Base-by-base conservation (phyloP, 495 filamentous ascomycete genomes). In the Aspergillus conjunctus region DNA sequence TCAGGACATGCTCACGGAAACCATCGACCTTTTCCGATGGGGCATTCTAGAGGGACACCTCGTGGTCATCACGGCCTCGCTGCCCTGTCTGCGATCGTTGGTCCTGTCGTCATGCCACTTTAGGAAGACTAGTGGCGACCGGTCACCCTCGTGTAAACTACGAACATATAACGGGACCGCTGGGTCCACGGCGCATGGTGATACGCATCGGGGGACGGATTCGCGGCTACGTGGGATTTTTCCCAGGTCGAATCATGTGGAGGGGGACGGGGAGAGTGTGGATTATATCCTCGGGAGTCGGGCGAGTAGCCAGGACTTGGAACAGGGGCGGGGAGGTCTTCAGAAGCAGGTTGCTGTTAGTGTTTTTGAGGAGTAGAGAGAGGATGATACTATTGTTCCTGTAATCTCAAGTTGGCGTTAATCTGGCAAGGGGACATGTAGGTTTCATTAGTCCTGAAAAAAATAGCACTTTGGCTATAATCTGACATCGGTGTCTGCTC, bases 61-160 rank as follows among this genome's bases (percentile, higher is more conserved):
- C 22, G 46, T 58, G 31, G 37, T 58, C 31, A 39, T 58, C 45
- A 58, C 55, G 0, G 30, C 45, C 45, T 58, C 55, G 12, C 18
- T 58, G n/a, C 55, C 55, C n/a, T 58, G 55, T 20, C 33, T 58
- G 15, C 55, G 55, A 11, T 50, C 55, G 10, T 26, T 58, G 30
- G 14, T 51, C 1, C 34, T 58, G 17, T 31, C 44, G 7, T 58
- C 45, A 6, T 32, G 51, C 18, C 55, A n/a, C n/a, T 46, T n/a
- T 0, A 1, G 20, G 44, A 46, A 46, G 44, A 20, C 12, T 4
- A 20, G 1, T 20, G 11, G 44, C 20, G 15, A 18, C 9, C 15
- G 20, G 9, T 20, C 8, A 21, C 44, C 12, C 20, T 20, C 37
- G 11, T 8, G 20, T 21, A 15, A 46, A 15, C 44, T 46, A 0